Conservation (phyloP, 495 filamentous ascomycete species). For the Hyaloscypha finlandica region DNA sequence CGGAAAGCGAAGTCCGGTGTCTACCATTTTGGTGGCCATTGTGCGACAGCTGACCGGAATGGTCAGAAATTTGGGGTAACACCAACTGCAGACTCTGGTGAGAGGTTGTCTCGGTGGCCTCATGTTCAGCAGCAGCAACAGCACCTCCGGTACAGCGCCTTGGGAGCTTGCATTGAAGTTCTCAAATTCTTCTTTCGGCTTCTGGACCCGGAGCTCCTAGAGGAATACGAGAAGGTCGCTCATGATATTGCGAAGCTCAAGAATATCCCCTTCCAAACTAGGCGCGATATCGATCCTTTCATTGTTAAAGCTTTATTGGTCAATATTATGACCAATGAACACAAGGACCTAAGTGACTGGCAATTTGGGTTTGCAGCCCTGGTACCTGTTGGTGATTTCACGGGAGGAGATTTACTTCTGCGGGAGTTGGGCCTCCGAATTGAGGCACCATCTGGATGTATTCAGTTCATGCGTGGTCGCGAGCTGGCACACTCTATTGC, state of each 20-base stretch:
- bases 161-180: neutral
- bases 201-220: neutral
- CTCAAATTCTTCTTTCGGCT: neutral
- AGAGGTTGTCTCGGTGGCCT: neutral
- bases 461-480: neutral
- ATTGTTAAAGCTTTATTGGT: neutral
- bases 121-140: neutral
- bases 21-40: neutral
- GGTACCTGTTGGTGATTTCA: neutral
- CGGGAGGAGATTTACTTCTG: neutral
- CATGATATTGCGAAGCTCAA: neutral
- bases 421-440: neutral
- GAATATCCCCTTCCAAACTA: neutral
- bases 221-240: neutral
- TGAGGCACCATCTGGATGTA: neutral
- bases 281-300: neutral
- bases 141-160: neutral
- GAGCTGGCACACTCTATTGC: neutral
- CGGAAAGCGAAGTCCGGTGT: neutral
- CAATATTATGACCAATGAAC: neutral
- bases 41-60: neutral
- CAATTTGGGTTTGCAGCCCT: neutral
- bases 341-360: neutral
- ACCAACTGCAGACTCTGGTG: neutral
- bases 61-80: neutral